Base-by-base conservation (phyloP, 2,329 filamentous ascomycete genomes). In the Geoglossum cookeanum region DNA sequence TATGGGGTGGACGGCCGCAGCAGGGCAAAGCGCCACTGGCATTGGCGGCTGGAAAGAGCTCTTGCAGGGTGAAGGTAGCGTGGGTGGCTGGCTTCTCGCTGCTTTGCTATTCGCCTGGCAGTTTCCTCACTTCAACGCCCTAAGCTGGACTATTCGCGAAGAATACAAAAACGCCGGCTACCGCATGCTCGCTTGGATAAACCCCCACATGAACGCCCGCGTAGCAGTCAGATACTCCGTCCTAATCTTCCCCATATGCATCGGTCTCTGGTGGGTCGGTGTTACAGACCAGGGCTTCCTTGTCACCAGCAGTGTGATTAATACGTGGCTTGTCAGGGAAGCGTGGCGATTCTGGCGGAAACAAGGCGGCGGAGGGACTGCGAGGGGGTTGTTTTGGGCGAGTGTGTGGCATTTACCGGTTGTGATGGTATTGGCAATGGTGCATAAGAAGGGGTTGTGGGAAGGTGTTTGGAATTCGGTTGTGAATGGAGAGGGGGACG, bases 1-100 rank as follows among this genome's bases (percentile, higher is more conserved):
- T 35, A 98, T 98, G 92, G 92, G 92, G 62, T 98, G 92, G 92
- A 87, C 89, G 15, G 92, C 92, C 0, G 92, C 92, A 0, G 90
- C 89, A 0, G 90, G 89, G 55, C 88, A 96, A 69, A 84, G 83
- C 49, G 89, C 89, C 7, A 86, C 83, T 2, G 79, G 78, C 27
- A 81, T 83, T 62, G 84, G 85, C 33, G 83, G 80, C 9, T 92
- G 85, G 83, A 76, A 78, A 54, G 87, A 92, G 66, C 77, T 94
- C 44, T 74, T 94, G 0, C 79, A 94, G 58, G 83, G 86, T 65
- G 67, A 83, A 68, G 65, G 80, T 68, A 77, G 75, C 30, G 71
- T 81, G 9, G 92, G 92, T 4, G 92, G 91, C 3, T 98, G 92
- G 92, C 72, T 97, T 0, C 74, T 96, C 13, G 91, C 87, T 0